Evolutionary conservation across 2,329 filamentous ascomycete species (phyloP).

Genomic region (Gaeumannomyces sp.): DNA sequence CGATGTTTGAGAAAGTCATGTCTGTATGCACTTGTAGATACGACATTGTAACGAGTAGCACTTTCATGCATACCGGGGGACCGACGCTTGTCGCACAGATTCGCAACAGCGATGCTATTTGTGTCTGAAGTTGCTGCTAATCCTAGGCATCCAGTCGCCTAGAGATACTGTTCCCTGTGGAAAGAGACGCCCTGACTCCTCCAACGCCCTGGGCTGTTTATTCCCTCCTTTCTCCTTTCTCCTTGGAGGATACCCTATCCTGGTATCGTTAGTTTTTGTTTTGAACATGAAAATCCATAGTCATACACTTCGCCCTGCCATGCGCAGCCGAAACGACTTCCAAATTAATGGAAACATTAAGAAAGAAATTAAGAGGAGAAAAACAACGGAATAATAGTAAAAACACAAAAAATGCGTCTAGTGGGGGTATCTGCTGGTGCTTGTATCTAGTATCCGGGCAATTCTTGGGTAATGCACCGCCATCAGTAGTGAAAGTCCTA

Average conservation of each 20-base stretch:
- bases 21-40: background rate
- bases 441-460: background rate
- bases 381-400: background rate
- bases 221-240: background rate
- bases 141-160: background rate
- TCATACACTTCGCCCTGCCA: background rate
- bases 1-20: background rate
- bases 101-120: background rate
- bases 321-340: no score
- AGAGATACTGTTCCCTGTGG: background rate
- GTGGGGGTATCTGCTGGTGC: conserved; percentile 1
- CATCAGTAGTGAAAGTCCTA: background rate
- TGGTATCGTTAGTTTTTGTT: background rate
- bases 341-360: background rate
- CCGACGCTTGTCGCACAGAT: background rate
- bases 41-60: background rate
- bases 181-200: background rate
- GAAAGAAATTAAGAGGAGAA: background rate
- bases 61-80: background rate
- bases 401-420: background rate
- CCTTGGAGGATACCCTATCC: background rate
- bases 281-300: background rate
- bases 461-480: background rate
- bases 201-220: background rate
- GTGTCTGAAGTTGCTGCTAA: background rate